Base-by-base conservation (phyloP, 805 yeast species). In the Candida argentea region DNA sequence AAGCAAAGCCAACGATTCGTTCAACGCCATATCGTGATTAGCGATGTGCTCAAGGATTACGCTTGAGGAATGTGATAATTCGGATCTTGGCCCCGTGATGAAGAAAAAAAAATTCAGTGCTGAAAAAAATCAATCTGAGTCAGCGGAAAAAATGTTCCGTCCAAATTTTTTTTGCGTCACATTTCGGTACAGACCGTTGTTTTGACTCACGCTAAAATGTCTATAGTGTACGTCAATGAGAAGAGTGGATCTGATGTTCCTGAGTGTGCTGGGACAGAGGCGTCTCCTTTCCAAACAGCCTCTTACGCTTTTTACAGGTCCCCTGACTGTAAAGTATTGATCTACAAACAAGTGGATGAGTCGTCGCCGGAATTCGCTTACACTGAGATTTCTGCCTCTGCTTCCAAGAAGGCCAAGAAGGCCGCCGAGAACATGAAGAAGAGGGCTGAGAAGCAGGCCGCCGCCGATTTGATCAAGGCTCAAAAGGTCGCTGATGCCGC, bases 361-460 rank as follows among this genome's bases (percentile, higher is more conserved):
- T 80, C 70, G 27, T 33, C 49, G 5, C 57, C 52, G 22, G 64
- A 60, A 38, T 72, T 67, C 22, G 75, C 57, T 17, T 89, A 70
- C 50, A 70, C 62, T 41, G 89, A 80, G 45, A 87, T 93, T 49
- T 66, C 86, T 11, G 85, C 95, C 4, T 76, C 93, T 29, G 96
- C 95, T 5, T 61, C 89, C 50, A 91, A 91, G 64, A 91, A 89
- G 61, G 96, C 97, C 44, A 84, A 83, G 57, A 91, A 91, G 56
- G 96, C 95, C 35, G 91, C 81, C 32, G 96, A 87, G 19, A 89
- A 94, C 4, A 63, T 91, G 38, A 84, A 73, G 59, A 89, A 87
- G 64, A 81, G 77, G 55, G 70, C 65, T 29, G 85, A 76, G 37
- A 80, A 79, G 61, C 73, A 71, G 26, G 66, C 73, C 43, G 67